phyloP scores from a whole-genome alignment of 2,329 filamentous ascomycete genomes.

The Aspergillus melleus region DNA sequence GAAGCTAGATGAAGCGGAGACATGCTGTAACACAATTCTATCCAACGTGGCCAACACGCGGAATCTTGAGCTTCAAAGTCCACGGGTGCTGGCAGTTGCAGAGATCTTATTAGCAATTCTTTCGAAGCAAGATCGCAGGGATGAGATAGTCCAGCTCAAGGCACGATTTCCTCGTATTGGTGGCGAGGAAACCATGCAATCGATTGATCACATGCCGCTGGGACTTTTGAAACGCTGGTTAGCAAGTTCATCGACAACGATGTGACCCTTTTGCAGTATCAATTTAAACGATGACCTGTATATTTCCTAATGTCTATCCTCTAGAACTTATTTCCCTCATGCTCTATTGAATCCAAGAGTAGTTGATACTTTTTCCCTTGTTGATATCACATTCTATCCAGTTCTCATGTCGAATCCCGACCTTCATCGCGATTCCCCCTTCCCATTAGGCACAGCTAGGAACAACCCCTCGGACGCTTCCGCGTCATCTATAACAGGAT shows the following conservation, averaged over 20 bases:
- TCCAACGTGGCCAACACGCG: not conserved
- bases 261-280: not conserved
- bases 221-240: not conserved
- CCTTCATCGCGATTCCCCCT: no score
- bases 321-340: no score
- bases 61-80: not conserved
- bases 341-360: no score
- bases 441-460: no score
- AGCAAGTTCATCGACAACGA: not conserved
- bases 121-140: not conserved
- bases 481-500: not conserved
- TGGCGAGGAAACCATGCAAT: not conserved
- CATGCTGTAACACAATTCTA: not conserved
- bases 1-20: not conserved
- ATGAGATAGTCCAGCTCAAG: not conserved
- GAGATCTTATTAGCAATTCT: not conserved
- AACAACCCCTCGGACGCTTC: not conserved
- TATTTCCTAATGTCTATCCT: no score
- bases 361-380: no score
- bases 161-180: not conserved
- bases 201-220: not conserved
- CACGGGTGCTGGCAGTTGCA: not conserved
- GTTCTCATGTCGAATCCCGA: no score
- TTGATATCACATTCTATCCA: no score
- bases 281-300: no score